Percentiles rank a stretch among this genome's conserved stretches.
phyloP scores from a whole-genome alignment of 2,329 filamentous ascomycete genomes.

The Gliomastix tumulicola region DNA sequence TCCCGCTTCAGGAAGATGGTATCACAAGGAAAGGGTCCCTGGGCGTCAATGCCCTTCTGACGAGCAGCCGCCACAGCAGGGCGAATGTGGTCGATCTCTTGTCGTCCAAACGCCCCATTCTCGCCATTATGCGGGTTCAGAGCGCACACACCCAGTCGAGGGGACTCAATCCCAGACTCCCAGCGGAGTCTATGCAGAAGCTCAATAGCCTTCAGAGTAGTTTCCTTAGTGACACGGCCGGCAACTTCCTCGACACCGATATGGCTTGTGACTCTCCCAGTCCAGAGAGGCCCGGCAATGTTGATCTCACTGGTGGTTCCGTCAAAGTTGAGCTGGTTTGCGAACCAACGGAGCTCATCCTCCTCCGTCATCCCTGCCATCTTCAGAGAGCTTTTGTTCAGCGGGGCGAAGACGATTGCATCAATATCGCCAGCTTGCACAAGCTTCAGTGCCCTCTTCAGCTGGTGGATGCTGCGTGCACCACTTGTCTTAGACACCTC shows the following conservation, averaged over 20 bases:
- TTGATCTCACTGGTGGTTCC: slow-evolving; percentile 24
- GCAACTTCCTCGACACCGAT: slow-evolving; percentile 20
- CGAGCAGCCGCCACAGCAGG: slow-evolving; percentile 17
- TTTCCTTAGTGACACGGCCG: slow-evolving; percentile 14
- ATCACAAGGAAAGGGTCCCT: slow-evolving; percentile 22
- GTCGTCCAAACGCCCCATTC: slow-evolving; percentile 20
- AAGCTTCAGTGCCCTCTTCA: slow-evolving; percentile 15
- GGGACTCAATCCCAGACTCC: slow-evolving; percentile 19
- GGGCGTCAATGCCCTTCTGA: slow-evolving; percentile 16
- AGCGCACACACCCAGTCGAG: slow-evolving; percentile 22
- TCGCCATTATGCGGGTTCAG: slow-evolving; percentile 25
- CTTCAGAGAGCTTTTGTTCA: slow-evolving; percentile 24
- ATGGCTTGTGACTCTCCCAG: slow-evolving; percentile 21
- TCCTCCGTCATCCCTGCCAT: slow-evolving; percentile 24
- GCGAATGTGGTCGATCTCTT: slow-evolving; percentile 22
- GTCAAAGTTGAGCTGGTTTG: slow-evolving; percentile 17
- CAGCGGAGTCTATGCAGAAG: slow-evolving; percentile 16
- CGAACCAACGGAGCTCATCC: slow-evolving; percentile 25
- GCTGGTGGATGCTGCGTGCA: slow-evolving; percentile 15
- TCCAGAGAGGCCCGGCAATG: slow-evolving; percentile 19
- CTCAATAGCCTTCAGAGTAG: slow-evolving; percentile 15
- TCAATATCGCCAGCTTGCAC: slow-evolving; percentile 16
- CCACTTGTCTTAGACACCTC: slow-evolving; percentile 17
- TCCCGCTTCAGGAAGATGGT: slow-evolving; percentile 23
- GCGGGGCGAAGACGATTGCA: slow-evolving; percentile 21